Evolutionary conservation across 768 basidiomycete species (phyloP), one percentile per base, ranked within the genome.

Genomic region (Goffeauzyma gilvescens): DNA sequence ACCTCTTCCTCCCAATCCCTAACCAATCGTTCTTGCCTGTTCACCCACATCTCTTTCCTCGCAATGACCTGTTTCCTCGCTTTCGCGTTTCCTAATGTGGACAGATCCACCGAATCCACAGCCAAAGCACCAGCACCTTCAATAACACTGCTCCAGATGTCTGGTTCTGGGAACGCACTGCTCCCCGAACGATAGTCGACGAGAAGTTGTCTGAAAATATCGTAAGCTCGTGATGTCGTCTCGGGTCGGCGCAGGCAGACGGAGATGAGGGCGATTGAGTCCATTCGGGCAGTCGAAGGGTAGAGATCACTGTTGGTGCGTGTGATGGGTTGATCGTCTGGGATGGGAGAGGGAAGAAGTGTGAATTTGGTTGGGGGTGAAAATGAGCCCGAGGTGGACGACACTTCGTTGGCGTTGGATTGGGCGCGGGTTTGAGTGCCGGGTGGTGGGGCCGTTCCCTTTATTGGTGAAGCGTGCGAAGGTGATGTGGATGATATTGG

Each of bases 51-150:
- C 28, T 30, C 28, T 30, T 30, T n/a, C 28, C 8, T 30, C 28
- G 9, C 28, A n/a, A 77, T 72, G 28, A 69, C 66, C 21, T 21
- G 5, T 17, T 43, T 18, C 51, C 53, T 6, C 53, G 30, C 1
- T 33, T 22, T 40, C 38, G n/a, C n/a, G n/a, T n/a, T n/a, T n/a
- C n/a, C n/a, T n/a, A n/a, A n/a, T n/a, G 4, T 4, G 28, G 17
- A 6, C 23, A 35, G 8, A 14, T 14, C 21, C 28, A 8, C 37
- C 26, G 20, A 14, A 12, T 18, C 10, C 18, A 5, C 33, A 17
- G 23, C 36, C 7, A 42, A 23, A 14, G 45, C 39, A 10, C 30
- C 49, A 1, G 57, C 46, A 12, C 54, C 59, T 41, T 60, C 56
- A 10, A 57, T 42, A 1, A 63, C 56, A 9, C 46, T 51, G 0